Conservation (phyloP, 2,329 filamentous ascomycete species). For the Xylaria polymorpha region DNA sequence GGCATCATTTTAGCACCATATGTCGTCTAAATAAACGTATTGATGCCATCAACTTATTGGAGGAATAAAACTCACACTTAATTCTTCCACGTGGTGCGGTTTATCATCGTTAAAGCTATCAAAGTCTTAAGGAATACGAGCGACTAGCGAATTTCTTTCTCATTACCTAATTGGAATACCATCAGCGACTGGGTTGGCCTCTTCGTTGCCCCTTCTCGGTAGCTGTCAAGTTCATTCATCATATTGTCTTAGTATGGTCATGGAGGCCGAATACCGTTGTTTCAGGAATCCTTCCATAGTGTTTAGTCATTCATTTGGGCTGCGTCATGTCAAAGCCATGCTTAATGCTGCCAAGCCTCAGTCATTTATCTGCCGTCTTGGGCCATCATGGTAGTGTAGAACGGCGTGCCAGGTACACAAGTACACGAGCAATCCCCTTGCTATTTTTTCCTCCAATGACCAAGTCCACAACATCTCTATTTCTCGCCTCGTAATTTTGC, state of each 20-base stretch:
- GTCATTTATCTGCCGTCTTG: conserved; percentile 13
- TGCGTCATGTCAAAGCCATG: neutral
- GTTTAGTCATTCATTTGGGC: neutral
- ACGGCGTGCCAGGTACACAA: neutral
- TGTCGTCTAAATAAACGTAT: neutral
- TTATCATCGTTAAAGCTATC: neutral
- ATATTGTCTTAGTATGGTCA: neutral
- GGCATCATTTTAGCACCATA: neutral
- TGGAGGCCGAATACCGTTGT: neutral
- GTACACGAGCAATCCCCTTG: neutral
- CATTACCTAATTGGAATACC: neutral
- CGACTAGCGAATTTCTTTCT: neutral
- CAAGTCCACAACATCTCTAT: neutral
- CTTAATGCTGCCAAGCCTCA: conserved; percentile 6
- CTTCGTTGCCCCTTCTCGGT: neutral
- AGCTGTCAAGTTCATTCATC: neutral
- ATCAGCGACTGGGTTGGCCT: neutral
- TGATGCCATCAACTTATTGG: neutral
- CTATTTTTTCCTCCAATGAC: conserved; percentile 33
- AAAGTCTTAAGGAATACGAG: neutral
- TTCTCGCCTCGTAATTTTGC: conserved; percentile 22
- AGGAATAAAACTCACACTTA: neutral
- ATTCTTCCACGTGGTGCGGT: neutral
- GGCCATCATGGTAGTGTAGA: neutral
- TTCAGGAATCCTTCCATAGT: neutral